A percentile compares a stretch with the other conserved stretches of the same genome.
Conservation (phyloP, 768 basidiomycete species). For the Pleurotus tuoliensis region DNA sequence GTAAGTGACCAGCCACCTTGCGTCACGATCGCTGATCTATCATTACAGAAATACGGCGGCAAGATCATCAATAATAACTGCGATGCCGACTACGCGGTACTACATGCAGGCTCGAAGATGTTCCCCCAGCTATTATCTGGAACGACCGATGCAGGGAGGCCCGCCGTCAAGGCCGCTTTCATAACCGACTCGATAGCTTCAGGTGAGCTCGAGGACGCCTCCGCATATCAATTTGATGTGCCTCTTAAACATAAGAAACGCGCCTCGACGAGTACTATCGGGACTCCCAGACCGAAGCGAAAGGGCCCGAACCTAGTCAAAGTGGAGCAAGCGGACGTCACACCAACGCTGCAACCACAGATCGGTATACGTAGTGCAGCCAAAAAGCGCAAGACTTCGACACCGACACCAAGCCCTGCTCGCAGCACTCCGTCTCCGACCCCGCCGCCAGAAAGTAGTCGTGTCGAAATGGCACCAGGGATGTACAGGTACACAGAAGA, state of each 20-base stretch:
- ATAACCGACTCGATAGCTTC: constrained; percentile 48
- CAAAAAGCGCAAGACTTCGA: not conserved
- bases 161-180: constrained; percentile 50
- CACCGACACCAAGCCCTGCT: not conserved
- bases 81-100: constrained; percentile 58
- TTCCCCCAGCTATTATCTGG: constrained; percentile 42
- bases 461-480: constrained; percentile 20
- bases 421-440: constrained; percentile 33
- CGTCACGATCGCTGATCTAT: not conserved
- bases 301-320: not conserved
- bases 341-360: not conserved
- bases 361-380: not conserved
- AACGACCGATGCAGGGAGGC: constrained; percentile 32
- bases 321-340: not conserved
- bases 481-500: constrained; percentile 43
- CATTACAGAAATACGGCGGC: constrained; percentile 61
- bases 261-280: not conserved
- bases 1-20: constrained; percentile 28
- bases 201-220: constrained; percentile 38
- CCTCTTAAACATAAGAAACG: constrained; percentile 16
- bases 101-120: constrained; percentile 43
- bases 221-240: constrained; percentile 39
- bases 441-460: constrained; percentile 37
- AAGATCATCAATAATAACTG: constrained; percentile 48
- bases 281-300: not conserved